Evolutionary conservation across 371 early-diverging fungal genomes (phyloP), one percentile per base, ranked within the genome.

Genomic region (Circinella umbellata): DNA sequence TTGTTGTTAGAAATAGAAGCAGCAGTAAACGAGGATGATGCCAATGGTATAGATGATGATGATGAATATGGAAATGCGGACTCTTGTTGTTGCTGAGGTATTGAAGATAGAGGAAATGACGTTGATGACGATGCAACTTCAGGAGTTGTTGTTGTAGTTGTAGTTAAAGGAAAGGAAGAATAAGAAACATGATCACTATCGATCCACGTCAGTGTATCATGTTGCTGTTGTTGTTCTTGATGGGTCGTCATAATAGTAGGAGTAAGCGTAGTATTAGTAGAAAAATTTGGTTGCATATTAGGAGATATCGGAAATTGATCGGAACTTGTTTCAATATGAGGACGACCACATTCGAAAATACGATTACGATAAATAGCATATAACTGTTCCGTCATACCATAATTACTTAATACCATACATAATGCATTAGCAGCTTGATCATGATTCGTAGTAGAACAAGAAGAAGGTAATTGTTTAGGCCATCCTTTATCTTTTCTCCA

Each of bases 391-490:
- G 68, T 66, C 11, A 79, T 37, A 4, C 82, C 88, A 73, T 80
- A 79, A 61, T 81, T 65, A 6, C 85, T 83, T 17, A 80, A 73
- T 2, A 83, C 77, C 3, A 86, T 69, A 34, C 74, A 76, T 37
- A 88, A 63, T 3, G 87, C 82, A 68, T 76, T 81, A 55, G 87
- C 87, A 36, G 85, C 82, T 59, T 88, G 88, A 59, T 76, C 79
- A 42, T 88, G 88, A 61, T 80, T 82, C 3, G 84, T 77, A 36
- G 83, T 80, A 10, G 88, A 83, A 35, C 78, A 78, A 3, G 86
- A 86, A 27, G 69, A 72, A 36, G 83, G 83, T 36, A 88, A 55
- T 49, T 88, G 87, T 64, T 69, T 70, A 11, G 88, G 88, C 78
- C 81, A 81, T 1, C 81, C 84, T 64, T 74, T 75, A 34, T 80